Evolutionary conservation across 2,329 filamentous ascomycete species (phyloP).

Genomic region (Trichoderma pleuroti): DNA sequence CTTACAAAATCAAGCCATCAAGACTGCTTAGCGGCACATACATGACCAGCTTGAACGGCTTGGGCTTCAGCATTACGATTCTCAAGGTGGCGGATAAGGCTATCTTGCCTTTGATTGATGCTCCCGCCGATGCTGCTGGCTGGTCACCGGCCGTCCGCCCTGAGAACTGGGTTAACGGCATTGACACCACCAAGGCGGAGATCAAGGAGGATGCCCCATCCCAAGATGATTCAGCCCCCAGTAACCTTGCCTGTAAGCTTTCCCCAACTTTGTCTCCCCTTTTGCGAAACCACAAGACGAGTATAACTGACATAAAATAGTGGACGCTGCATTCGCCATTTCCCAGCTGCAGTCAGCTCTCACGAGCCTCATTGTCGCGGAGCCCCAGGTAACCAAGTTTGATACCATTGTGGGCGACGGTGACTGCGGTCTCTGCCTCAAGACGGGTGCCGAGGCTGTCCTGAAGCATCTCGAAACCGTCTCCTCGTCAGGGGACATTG

Average conservation of each 20-base stretch:
- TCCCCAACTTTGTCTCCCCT: background rate
- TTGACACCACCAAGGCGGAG: constrained; percentile 18
- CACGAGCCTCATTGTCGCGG: constrained; percentile 36
- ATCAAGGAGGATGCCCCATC: background rate
- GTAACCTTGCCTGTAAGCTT: constrained; percentile 20
- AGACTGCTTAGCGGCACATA: constrained; percentile 46
- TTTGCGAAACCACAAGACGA: background rate
- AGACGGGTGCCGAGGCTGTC: constrained; percentile 48
- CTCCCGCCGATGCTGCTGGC: constrained; percentile 62
- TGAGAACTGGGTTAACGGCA: constrained; percentile 18
- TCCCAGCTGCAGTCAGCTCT: constrained; percentile 16
- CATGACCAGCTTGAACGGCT: constrained; percentile 69
- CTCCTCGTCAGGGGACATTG: constrained; percentile 37
- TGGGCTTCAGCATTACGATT: constrained; percentile 65
- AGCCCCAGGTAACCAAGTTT: constrained; percentile 27
- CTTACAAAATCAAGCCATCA: constrained; percentile 46
- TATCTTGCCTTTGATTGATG: constrained; percentile 64
- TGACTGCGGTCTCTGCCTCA: constrained; percentile 27
- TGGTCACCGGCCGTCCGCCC: constrained; percentile 45
- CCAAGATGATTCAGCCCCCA: constrained; percentile 14
- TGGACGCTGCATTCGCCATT: constrained; percentile 14
- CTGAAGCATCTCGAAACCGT: constrained; percentile 50
- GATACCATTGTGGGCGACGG: constrained; percentile 32
- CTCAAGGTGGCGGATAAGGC: constrained; percentile 41
- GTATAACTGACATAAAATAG: constrained; percentile 5